Conservation (phyloP, 495 filamentous ascomycete species). For the Sporormia fimetaria region DNA sequence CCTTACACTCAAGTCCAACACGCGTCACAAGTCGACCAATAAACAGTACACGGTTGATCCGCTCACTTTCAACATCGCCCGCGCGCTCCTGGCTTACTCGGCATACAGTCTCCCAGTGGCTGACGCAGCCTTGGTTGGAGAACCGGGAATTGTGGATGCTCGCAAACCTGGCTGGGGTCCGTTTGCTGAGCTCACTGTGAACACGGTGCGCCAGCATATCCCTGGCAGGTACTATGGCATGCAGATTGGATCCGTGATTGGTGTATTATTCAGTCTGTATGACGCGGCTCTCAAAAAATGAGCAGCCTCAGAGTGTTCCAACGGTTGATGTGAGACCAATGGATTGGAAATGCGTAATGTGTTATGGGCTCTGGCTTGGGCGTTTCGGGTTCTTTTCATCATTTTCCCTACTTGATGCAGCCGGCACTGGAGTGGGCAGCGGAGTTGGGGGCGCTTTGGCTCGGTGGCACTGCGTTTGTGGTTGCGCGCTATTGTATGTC, state of each 20-base stretch:
- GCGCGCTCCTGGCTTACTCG: conserved; percentile 65
- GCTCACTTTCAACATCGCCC: conserved; percentile 75
- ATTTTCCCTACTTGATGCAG: conserved; percentile 1
- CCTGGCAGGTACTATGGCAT: conserved; percentile 62
- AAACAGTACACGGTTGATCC: conserved; percentile 56
- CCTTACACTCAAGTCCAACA: conserved; percentile 43
- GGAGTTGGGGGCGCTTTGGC: conserved; percentile 7
- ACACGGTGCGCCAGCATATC: conserved; percentile 51
- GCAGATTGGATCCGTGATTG: conserved; percentile 59
- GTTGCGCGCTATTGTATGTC: not conserved
- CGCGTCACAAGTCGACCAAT: conserved; percentile 29
- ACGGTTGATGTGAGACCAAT: not conserved
- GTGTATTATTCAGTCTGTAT: conserved; percentile 60
- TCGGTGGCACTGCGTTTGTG: not conserved
- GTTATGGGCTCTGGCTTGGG: not conserved
- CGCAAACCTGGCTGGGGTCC: conserved; percentile 52
- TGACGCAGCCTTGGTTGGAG: not conserved
- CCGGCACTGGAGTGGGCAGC: not conserved
- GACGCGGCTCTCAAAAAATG: conserved; percentile 73
- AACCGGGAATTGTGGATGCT: conserved; percentile 36
- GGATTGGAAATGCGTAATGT: not conserved
- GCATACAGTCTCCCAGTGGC: conserved; percentile 43
- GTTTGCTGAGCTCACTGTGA: conserved; percentile 46
- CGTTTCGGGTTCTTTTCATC: not conserved
- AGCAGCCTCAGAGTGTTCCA: no score